Conservation (phyloP, 805 yeast genomes). For the Candida sakaeoensis region DNA sequence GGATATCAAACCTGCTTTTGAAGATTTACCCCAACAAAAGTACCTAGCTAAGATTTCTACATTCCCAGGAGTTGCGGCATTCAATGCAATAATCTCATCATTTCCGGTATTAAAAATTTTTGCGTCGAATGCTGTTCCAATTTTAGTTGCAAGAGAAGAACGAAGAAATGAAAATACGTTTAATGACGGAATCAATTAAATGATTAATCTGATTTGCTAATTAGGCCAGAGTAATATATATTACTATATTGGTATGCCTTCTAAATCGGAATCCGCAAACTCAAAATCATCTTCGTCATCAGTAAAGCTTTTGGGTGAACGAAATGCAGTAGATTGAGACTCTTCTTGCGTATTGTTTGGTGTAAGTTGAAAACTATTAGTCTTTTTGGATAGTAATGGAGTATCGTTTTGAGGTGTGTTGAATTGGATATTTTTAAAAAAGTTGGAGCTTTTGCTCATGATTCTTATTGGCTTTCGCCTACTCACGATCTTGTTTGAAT, state of each 20-base stretch:
- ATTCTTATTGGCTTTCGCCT: conserved; percentile 8
- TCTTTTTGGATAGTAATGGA: neutral
- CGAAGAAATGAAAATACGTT: conserved; percentile 2
- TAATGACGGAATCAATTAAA: neutral
- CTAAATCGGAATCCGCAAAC: conserved; percentile 16
- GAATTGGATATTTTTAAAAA: conserved; percentile 8
- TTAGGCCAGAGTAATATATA: neutral
- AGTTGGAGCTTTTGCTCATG: conserved; percentile 8
- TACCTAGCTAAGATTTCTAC: conserved; percentile 50
- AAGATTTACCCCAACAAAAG: conserved; percentile 37
- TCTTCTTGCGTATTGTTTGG: neutral
- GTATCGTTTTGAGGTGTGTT: neutral
- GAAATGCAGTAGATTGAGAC: neutral
- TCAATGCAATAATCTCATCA: conserved; percentile 56
- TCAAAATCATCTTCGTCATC: conserved; percentile 11
- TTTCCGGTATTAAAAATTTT: conserved; percentile 56
- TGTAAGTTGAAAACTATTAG: conserved; percentile 4
- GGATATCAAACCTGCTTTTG: neutral
- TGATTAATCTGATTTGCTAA: conserved; percentile 1
- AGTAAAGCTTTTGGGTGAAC: neutral
- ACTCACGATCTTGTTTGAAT: neutral
- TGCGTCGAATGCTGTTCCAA: conserved; percentile 59
- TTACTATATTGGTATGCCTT: conserved; percentile 11
- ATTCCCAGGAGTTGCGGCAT: conserved; percentile 54
- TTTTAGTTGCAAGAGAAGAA: conserved; percentile 45